phyloP scores from a whole-genome alignment of 163 green algal species.

The Chloroidium sp. region DNA sequence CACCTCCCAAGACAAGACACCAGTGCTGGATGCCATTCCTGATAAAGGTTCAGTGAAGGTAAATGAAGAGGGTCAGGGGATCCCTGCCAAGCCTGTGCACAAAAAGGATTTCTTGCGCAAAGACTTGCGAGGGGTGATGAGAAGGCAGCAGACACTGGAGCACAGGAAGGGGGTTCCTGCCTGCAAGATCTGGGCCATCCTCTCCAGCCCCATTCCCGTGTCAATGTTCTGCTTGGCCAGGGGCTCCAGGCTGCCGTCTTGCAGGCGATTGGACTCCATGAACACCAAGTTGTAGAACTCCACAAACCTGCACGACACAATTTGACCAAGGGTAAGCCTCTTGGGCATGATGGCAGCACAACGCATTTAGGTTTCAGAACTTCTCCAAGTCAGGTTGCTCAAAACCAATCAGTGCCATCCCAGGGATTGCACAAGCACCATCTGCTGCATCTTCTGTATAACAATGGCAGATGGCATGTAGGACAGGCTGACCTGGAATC shows the following conservation, averaged over 20 bases:
- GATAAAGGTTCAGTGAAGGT: too few species aligned
- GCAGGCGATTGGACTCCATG: slow-evolving; percentile 76
- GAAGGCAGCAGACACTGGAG: background rate
- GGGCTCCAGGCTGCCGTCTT: slow-evolving; percentile 49
- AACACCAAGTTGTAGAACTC: slow-evolving; percentile 99
- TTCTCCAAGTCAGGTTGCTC: too few species aligned
- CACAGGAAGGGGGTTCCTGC: slow-evolving; percentile 8
- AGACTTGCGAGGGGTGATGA: background rate
- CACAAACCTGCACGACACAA: slow-evolving; percentile 60
- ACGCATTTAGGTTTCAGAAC: too few species aligned
- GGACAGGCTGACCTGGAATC: slow-evolving; percentile 37
- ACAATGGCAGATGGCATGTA: background rate
- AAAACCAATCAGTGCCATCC: too few species aligned
- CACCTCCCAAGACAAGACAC: too few species aligned
- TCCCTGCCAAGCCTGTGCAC: background rate
- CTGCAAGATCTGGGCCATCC: slow-evolving; percentile 83
- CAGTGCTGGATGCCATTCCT: too few species aligned
- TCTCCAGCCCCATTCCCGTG: slow-evolving; percentile 82
- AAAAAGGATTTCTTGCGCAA: background rate
- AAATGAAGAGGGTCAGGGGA: too few species aligned
- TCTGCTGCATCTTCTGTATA: background rate
- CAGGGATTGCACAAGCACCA: too few species aligned
- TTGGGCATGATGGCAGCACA: too few species aligned
- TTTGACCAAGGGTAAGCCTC: too few species aligned
- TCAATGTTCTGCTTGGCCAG: slow-evolving; percentile 85